phyloP scores from a whole-genome alignment of 1,139 yeast species.

The Geotrichum reessii region DNA sequence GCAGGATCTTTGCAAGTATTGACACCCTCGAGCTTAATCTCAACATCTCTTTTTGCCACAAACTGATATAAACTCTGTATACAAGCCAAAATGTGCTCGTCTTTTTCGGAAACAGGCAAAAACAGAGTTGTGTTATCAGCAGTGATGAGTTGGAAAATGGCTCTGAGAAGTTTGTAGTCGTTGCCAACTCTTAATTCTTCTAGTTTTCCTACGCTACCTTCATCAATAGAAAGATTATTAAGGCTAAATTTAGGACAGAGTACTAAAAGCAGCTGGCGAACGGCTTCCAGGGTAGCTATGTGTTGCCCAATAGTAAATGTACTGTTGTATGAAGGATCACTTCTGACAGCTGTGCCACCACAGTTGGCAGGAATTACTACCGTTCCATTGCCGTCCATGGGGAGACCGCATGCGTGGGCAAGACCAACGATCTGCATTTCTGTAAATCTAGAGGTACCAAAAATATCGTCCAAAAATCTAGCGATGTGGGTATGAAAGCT shows the following conservation, averaged over 20 bases:
- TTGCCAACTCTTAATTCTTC: constrained; percentile 36
- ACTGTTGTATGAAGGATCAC: not conserved
- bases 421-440: constrained; percentile 12
- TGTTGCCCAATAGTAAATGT: constrained; percentile 22
- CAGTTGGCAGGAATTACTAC: constrained; percentile 15
- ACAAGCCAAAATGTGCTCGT: constrained; percentile 22
- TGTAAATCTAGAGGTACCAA: constrained; percentile 11
- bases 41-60: not conserved
- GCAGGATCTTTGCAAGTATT: not conserved
- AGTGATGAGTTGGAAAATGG: constrained; percentile 30
- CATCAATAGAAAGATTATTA: constrained; percentile 29
- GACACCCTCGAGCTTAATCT: not conserved
- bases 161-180: constrained; percentile 33
- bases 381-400: constrained; percentile 16
- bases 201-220: constrained; percentile 27
- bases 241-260: constrained; percentile 25
- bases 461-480: constrained; percentile 6
- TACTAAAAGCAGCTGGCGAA: constrained; percentile 31
- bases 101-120: constrained; percentile 26
- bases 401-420: constrained; percentile 13
- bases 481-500: constrained; percentile 14
- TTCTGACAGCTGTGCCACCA: constrained; percentile 1
- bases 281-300: constrained; percentile 33
- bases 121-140: constrained; percentile 20
- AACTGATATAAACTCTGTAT: constrained; percentile 22